Evolutionary conservation across 2,329 filamentous ascomycete species (phyloP).

Genomic region (Geosmithia flava): DNA sequence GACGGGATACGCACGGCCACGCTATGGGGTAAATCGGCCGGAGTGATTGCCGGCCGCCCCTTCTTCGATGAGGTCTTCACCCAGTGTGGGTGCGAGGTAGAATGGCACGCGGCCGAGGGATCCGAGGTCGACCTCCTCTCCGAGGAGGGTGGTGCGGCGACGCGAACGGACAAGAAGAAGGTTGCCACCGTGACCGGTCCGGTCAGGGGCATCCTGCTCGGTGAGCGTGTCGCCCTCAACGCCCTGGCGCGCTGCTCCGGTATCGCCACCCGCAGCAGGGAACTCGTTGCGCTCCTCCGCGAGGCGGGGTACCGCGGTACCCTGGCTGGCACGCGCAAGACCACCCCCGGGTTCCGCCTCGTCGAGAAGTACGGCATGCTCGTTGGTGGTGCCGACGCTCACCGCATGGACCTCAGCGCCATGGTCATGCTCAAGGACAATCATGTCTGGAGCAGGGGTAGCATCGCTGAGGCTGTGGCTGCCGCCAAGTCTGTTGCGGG

Average conservation of each 20-base stretch:
- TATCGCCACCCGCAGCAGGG: slow-evolving; percentile 59
- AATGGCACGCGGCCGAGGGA: slow-evolving; percentile 79
- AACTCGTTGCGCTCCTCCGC: slow-evolving; percentile 42
- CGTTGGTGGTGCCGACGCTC: slow-evolving; percentile 81
- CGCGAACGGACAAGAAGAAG: slow-evolving; percentile 39
- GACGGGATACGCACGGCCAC: slow-evolving; percentile 50
- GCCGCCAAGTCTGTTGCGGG: slow-evolving; percentile 77
- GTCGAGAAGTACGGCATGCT: slow-evolving; percentile 99
- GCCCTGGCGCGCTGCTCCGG: slow-evolving; percentile 83
- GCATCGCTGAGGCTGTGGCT: slow-evolving; percentile 73
- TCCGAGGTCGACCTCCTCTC: slow-evolving; percentile 49
- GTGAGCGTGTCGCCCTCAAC: slow-evolving; percentile 87
- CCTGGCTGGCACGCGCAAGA: slow-evolving; percentile 92
- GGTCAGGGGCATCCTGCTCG: slow-evolving; percentile 69
- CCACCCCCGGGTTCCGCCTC: slow-evolving; percentile 85
- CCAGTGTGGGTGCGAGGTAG: slow-evolving; percentile 81
- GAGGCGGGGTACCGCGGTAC: slow-evolving; percentile 66
- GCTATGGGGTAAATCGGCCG: slow-evolving; percentile 57
- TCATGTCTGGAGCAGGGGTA: slow-evolving; percentile 84
- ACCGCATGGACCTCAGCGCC: slow-evolving; percentile 78
- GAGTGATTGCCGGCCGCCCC: slow-evolving; percentile 79
- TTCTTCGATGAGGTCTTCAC: slow-evolving; percentile 92
- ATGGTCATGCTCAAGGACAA: slow-evolving; percentile 99
- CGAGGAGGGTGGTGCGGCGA: slow-evolving; percentile 12
- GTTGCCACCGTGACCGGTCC: slow-evolving; percentile 81